Conservation (phyloP, 768 basidiomycete species). For the Leccinum truebloodii region DNA sequence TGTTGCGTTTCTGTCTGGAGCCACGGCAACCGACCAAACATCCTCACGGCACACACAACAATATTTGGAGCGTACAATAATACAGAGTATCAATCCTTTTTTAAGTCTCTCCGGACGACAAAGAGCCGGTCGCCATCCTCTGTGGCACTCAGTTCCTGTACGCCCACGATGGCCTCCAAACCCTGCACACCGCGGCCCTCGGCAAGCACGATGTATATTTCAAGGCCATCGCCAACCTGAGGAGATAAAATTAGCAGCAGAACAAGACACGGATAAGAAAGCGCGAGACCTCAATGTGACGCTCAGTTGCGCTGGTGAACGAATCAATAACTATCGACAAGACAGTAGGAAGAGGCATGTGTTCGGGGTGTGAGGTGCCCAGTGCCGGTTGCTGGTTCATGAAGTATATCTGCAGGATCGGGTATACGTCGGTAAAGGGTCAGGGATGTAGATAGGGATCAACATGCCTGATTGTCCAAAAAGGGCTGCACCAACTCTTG, state of each 20-base stretch:
- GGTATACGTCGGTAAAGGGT: slow-evolving; percentile 50
- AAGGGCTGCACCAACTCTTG: slow-evolving; percentile 94
- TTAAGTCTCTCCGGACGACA: slow-evolving; percentile 73
- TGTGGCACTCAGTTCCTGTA: slow-evolving; percentile 63
- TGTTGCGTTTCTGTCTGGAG: not conserved
- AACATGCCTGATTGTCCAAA: slow-evolving; percentile 93
- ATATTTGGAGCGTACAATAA: not conserved
- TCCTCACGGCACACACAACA: too few relatives aligned
- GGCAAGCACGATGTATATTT: slow-evolving; percentile 85
- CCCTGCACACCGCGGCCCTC: slow-evolving; percentile 62
- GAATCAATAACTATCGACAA: slow-evolving; percentile 90
- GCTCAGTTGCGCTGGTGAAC: slow-evolving; percentile 95
- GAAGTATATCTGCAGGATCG: slow-evolving; percentile 82
- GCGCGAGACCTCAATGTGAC: slow-evolving; percentile 88
- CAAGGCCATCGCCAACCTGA: slow-evolving; percentile 93
- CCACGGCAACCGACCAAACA: not conserved
- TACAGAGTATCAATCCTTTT: slow-evolving; percentile 62
- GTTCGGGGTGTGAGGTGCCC: slow-evolving; percentile 72
- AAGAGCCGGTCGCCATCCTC: slow-evolving; percentile 75
- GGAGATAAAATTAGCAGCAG: slow-evolving; percentile 6
- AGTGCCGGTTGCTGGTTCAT: slow-evolving; percentile 86
- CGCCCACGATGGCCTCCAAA: slow-evolving; percentile 52
- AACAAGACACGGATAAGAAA: slow-evolving; percentile 5
- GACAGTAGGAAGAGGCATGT: slow-evolving; percentile 80
- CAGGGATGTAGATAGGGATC: slow-evolving; percentile 35